Evolutionary conservation across 2,329 filamentous ascomycete species (phyloP), one percentile per base, ranked within the genome.

Genomic region (Trichocomaceae sp.): DNA sequence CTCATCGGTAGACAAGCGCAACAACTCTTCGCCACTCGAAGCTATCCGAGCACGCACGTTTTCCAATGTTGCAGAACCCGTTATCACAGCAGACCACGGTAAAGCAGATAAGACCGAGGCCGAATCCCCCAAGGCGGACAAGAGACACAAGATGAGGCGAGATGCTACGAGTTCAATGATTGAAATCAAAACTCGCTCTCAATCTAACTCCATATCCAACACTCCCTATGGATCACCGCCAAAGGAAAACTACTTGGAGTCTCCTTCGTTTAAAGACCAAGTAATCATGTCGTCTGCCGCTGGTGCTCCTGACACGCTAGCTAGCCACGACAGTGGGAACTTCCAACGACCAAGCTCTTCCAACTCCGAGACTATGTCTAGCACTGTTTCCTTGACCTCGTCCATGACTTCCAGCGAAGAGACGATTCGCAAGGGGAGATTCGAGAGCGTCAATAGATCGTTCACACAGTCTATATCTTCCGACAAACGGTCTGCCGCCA

Each of bases 121-220:
- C 13, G 80, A 74, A 13, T 63, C 75, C 1, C 80, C 79, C 31
- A 77, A 78, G 5, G 79, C 80, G 1, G 42, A 48, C 20, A 31
- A 22, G 17, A 50, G 55, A 33, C 41, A 49, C 19, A 52, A 42
- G 15, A 80, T 83, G 37, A 77, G 83, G 49, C 77, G 76, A 56
- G 75, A 82, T 64, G 86, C 86, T 22, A 77, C 79, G 20, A 81
- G 76, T 60, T 77, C 80, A 23, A 88, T 90, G 77, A 84, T 85
- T 53, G 83, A 83, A 39, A 75, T 88, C 39, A 83, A 86, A n/a
- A 80, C 76, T 17, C 77, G 81, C 17, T 82, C 85, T 1, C 77
- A 81, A 35, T 76, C 80, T n/a, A 68, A 71, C 20, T 81, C 82
- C 1, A 79, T 82, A 1, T 65, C 70, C 6, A 73, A 74, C 12